Evolutionary conservation across 768 basidiomycete genomes (phyloP).

Genomic region (Rhizopogon vesiculosus): DNA sequence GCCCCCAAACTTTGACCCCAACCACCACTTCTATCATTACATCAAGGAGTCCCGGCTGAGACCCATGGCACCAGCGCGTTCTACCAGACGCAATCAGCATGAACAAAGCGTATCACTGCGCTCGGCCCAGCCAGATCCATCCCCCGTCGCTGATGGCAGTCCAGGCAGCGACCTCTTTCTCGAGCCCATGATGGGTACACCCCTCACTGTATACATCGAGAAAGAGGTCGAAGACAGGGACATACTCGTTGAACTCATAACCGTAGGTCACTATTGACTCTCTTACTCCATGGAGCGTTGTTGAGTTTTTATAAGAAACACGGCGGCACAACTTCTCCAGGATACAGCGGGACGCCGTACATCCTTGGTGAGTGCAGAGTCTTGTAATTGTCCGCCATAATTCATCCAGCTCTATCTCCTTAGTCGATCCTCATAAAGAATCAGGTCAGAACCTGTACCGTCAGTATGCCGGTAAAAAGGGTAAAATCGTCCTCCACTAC

Average conservation of each 20-base stretch:
- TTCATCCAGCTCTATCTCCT: background rate
- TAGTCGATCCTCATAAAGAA: constrained; percentile 75
- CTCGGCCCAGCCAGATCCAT: constrained; percentile 25
- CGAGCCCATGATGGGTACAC: constrained; percentile 78
- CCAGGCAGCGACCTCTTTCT: constrained; percentile 48
- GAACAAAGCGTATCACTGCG: constrained; percentile 26
- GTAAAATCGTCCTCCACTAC: constrained; percentile 68
- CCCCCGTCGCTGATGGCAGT: constrained; percentile 28
- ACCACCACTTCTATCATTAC: constrained; percentile 19
- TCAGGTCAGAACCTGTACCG: constrained; percentile 80
- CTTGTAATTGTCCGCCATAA: background rate
- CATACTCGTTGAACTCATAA: constrained; percentile 55
- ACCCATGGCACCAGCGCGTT: constrained; percentile 83
- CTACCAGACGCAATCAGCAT: constrained; percentile 48
- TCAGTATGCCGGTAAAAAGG: constrained; percentile 76
- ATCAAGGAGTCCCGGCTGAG: constrained; percentile 30
- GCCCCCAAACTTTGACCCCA: constrained; percentile 11
- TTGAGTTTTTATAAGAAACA: constrained; percentile 49
- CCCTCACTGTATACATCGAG: constrained; percentile 72
- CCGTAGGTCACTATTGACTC: constrained; percentile 42
- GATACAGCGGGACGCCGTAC: constrained; percentile 76
- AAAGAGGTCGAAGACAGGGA: constrained; percentile 76
- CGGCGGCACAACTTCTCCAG: constrained; percentile 67
- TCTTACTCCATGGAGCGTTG: background rate
- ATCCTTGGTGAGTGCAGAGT: constrained; percentile 58